Evolutionary conservation across 176 grass and related monocot genomes (phyloP), one percentile per base, ranked within the genome.

Genomic region (Cenchrus purpureus): DNA sequence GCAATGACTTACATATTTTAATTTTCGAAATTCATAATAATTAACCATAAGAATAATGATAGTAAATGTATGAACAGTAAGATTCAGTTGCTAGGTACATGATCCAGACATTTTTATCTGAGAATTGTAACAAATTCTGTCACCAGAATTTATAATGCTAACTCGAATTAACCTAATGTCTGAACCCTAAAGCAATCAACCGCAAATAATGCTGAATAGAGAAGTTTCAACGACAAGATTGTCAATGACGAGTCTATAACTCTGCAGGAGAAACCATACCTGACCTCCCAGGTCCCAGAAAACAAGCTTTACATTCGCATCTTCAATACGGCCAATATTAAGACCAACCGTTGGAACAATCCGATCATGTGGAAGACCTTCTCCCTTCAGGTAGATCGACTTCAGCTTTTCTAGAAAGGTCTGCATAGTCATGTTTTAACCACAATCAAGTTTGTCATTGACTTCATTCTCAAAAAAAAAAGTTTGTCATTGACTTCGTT

Each of bases 251-350:
- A 86, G 44, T 32, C 31, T 34, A 60, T 50, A 80, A 53, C 11
- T 63, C 53, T 5, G 29, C 56, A 74, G 1, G 25, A 83, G 75
- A 65, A 80, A 83, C 62, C 86, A 73, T 82, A 99, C 97, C 97
- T 99, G 94, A 79, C 97, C 97, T 94, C 97, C 97, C 73, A 99
- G 88, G 82, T 99, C 97, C 97, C 97, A 97, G 90, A 99, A 94
- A 45, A 99, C 92, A 83, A 99, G 90, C 48, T 99, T 97, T 28
- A 89, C 92, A 89, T 97, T 92, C 43, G 87, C 66, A 86, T 92
- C 91, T 86, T 99, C 97, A 92, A 99, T 88, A 28, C 97, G 92
- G 48, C 94, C 91, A 79, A 99, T 97, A 57, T 99, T 99, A 82
- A 99, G 92, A 51, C 97, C 97, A 82, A 99, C 97, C 34, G 97